Evolutionary conservation across 208 protist genomes (phyloP), one percentile per base, ranked within the genome.

Genomic region (Herpetomonas tarakana): DNA sequence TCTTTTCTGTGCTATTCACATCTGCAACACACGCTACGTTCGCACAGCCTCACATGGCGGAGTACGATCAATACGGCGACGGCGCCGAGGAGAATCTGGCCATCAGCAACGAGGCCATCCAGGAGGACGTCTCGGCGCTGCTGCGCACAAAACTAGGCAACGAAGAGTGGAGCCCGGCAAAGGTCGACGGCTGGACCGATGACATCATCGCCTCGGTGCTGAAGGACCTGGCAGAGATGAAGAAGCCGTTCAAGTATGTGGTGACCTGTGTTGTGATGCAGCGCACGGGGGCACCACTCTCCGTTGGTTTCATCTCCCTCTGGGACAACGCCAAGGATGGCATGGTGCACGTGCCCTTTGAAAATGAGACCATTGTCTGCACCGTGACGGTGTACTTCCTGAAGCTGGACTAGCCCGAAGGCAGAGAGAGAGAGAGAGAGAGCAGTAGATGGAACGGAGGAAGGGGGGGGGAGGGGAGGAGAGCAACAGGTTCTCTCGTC

Each of bases 281-380:
- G 75, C 84, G 84, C 11, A 96, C 88, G 18, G 95, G 95, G 1
- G 92, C 92, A 2, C 84, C 91, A 3, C 61, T 98, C 25, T 86
- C 94, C 22, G 88, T 78, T 22, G 84, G 92, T 1, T 95, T 93
- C 57, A 91, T 83, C 66, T 89, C 81, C 65, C 76, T 91, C 25
- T 98, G 95, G 93, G 95, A 98, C 74, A 95, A 94, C 62, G 85
- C 89, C 2, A 81, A 88, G 50, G 95, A 98, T 56, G 91, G 88
- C 39, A 85, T 94, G 64, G 81, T 93, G 52, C 81, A 92, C 69
- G 81, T 96, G 28, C 88, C 86, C 0, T 93, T 78, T 41, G 91
- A 96, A 52, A 95, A 87, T 52, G 84, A 95, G 24, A 78, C 81
- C 31, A 27, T 96, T 11, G 84, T 93, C 69, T 91, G 81, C 44